Evolutionary conservation across 2,329 filamentous ascomycete species (phyloP).

Genomic region (Apiospora saccharicola): DNA sequence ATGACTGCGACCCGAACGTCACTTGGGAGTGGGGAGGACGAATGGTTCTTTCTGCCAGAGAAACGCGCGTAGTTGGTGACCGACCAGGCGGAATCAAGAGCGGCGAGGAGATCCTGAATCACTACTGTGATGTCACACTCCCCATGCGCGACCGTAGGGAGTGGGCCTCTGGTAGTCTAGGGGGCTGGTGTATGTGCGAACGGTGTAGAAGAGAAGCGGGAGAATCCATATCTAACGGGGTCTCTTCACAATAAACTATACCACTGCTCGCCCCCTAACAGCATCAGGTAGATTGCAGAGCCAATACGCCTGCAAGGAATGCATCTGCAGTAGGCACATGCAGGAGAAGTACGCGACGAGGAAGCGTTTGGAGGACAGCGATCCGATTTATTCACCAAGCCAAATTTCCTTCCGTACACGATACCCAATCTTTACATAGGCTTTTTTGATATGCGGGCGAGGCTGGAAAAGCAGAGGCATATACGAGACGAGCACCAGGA

Average conservation of each 20-base stretch:
- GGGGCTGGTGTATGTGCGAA: constrained; percentile 86
- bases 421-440: constrained; percentile 23
- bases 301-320: neutral
- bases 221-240: neutral
- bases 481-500: neutral
- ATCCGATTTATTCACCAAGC: constrained; percentile 12
- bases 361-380: neutral
- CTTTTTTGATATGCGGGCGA: constrained; percentile 17
- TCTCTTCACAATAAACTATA: neutral
- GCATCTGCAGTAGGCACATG: neutral
- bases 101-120: constrained; percentile 88
- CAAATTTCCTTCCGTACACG: constrained; percentile 24
- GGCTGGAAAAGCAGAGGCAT: constrained; percentile 18
- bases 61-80: constrained; percentile 61
- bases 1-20: constrained; percentile 95
- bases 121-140: constrained; percentile 89
- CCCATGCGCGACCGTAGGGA: constrained; percentile 82
- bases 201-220: constrained; percentile 81
- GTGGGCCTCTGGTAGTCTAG: constrained; percentile 87
- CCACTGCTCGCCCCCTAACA: neutral
- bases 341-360: neutral
- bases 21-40: constrained; percentile 90
- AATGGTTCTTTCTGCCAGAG: constrained; percentile 73
- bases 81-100: constrained; percentile 69
- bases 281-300: neutral